Percentiles rank a stretch among this genome's conserved stretches.
Evolutionary conservation across 2,329 filamentous ascomycete genomes (phyloP).

Genomic region (Raffaelea deltoideospora): DNA sequence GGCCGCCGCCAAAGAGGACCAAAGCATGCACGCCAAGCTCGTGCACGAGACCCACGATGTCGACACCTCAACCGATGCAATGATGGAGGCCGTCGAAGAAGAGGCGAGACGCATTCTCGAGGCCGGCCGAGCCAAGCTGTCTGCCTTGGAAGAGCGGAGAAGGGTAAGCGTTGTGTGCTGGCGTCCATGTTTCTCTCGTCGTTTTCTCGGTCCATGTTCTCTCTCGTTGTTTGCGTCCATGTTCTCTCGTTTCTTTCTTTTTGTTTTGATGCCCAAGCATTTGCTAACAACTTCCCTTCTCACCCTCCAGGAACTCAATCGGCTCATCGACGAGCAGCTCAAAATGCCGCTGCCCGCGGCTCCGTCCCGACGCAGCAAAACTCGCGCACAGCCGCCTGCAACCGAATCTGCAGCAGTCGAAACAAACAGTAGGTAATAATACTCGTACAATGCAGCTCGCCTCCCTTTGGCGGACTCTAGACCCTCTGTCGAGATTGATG

Average conservation of each 20-base stretch:
- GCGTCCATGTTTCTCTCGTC: too few relatives aligned
- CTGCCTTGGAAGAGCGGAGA: slow-evolving; percentile 19
- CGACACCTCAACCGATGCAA: slow-evolving; percentile 20
- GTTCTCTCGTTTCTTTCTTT: too few relatives aligned
- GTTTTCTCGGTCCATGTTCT: too few relatives aligned
- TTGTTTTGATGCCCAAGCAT: too few relatives aligned
- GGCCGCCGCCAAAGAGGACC: slow-evolving; percentile 16
- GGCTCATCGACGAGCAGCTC: slow-evolving; percentile 25
- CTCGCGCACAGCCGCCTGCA: not conserved
- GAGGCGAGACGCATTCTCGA: slow-evolving; percentile 15
- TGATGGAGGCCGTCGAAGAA: slow-evolving; percentile 20
- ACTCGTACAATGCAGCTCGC: too few relatives aligned
- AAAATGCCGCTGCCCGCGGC: slow-evolving; percentile 16
- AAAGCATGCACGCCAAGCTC: slow-evolving; percentile 14
- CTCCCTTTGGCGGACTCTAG: too few relatives aligned
- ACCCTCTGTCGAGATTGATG: too few relatives aligned
- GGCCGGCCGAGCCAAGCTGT: slow-evolving; percentile 17
- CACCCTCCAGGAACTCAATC: slow-evolving; percentile 23
- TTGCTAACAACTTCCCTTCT: too few relatives aligned
- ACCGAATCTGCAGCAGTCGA: not conserved
- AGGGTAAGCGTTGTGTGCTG: slow-evolving; percentile 9
- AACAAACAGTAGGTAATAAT: too few relatives aligned
- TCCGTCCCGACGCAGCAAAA: slow-evolving; percentile 13
- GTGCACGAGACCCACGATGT: slow-evolving; percentile 15
- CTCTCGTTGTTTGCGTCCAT: too few relatives aligned